Conservation (phyloP, 2,329 filamentous ascomycete species). For the Arachnopeziza araneosa region DNA sequence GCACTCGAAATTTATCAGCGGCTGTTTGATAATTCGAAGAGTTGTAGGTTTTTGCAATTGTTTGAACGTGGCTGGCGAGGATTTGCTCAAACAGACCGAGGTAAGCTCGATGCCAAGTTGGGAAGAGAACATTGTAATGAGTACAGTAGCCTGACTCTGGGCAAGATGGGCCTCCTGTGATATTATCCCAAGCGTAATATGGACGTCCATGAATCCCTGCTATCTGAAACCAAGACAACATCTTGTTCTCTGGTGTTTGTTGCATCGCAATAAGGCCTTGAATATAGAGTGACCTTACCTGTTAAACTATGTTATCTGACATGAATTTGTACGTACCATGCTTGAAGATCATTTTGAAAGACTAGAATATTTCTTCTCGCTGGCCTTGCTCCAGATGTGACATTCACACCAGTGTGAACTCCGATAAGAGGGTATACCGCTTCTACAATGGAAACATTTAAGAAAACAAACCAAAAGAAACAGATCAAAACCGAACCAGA, state of each 20-base stretch:
- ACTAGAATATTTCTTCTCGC: constrained; percentile 17
- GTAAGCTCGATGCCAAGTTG: constrained; percentile 51
- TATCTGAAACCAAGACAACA: constrained; percentile 21
- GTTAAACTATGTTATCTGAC: not conserved
- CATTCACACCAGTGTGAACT: not conserved
- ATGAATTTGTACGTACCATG: constrained; percentile 5
- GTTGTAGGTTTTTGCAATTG: constrained; percentile 35
- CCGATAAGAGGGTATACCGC: not conserved
- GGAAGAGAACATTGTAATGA: constrained; percentile 23
- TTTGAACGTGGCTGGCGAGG: constrained; percentile 41
- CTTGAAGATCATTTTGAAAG: constrained; percentile 14
- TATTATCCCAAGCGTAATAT: constrained; percentile 23
- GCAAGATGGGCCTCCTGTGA: constrained; percentile 5
- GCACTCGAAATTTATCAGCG: constrained; percentile 37
- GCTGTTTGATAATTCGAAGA: constrained; percentile 20
- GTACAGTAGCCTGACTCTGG: constrained; percentile 24
- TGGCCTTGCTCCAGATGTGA: constrained; percentile 7
- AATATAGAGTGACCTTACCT: constrained; percentile 21
- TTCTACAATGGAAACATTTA: not conserved
- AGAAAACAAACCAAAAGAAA: not conserved
- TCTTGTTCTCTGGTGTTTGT: constrained; percentile 9
- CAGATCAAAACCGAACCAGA: not conserved
- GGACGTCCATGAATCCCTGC: constrained; percentile 21
- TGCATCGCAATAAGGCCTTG: constrained; percentile 16
- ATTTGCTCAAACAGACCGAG: constrained; percentile 50